These are phyloP conservation scores for Cyphellophora attinorum DNA, from an alignment of 2,329 filamentous ascomycete genomes.

Conservation along the genomic window DNA sequence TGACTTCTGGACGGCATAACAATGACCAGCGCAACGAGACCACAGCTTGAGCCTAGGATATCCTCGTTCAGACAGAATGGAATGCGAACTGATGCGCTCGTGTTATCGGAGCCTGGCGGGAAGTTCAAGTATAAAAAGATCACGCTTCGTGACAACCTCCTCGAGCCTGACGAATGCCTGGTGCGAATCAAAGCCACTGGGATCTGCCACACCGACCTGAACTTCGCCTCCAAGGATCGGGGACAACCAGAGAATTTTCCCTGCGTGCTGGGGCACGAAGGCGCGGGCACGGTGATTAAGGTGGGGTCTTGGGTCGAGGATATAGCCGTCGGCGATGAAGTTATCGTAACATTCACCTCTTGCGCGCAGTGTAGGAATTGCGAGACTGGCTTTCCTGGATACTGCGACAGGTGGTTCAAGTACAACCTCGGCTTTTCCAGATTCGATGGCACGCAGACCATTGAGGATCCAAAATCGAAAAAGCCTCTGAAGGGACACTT, in stretches of 20 bases:
- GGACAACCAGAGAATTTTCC: constrained; percentile 48
- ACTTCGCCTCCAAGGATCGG: constrained; percentile 24
- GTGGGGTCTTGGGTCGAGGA: constrained; percentile 41
- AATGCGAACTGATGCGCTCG: constrained; percentile 51
- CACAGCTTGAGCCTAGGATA: too few species aligned
- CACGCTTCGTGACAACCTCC: constrained; percentile 55
- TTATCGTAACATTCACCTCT: constrained; percentile 44
- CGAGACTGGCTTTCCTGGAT: constrained; percentile 13
- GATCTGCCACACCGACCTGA: constrained; percentile 79
- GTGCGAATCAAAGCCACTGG: constrained; percentile 83
- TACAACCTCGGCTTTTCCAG: constrained; percentile 17
- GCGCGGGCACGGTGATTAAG: constrained; percentile 43
- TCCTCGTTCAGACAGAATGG: too few species aligned
- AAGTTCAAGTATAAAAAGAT: constrained; percentile 50
- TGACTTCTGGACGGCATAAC: too few species aligned
- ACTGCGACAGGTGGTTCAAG: constrained; percentile 19
- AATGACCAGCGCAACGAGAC: too few species aligned
- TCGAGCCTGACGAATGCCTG: constrained; percentile 80
- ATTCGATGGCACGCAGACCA: constrained; percentile 16
- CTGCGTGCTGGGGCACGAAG: constrained; percentile 47
- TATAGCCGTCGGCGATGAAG: constrained; percentile 86
- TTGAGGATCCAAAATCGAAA: constrained; percentile 5
- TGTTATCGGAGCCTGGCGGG: constrained; percentile 69
- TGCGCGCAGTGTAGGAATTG: constrained; percentile 19
- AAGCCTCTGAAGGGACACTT: constrained; percentile 16